Evolutionary conservation across 2,329 filamentous ascomycete species (phyloP), one percentile per base, ranked within the genome.

Genomic region (Cadophora gregata): DNA sequence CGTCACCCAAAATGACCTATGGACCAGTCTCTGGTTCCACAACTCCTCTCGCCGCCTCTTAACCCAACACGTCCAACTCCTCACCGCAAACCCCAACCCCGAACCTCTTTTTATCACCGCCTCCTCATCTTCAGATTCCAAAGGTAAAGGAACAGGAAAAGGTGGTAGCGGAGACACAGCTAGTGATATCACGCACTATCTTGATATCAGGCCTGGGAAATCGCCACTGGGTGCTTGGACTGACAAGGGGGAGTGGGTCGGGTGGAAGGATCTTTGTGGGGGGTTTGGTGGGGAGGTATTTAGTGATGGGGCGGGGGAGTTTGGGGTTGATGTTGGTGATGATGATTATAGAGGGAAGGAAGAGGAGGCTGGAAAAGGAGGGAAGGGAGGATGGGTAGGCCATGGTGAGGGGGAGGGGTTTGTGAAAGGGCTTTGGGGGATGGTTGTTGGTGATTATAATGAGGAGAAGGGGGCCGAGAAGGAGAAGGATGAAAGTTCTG

Each of bases 211-310:
- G 16, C 84, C 83, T 10, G 84, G 84, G 0, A 79, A 78, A n/a
- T 84, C 84, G 3, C n/a, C 42, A 8, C 42, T 47, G 2, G 85
- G 84, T 8, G 75, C 85, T 3, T 87, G 85, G 85, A 85, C 83
- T 0, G 81, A 80, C 14, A 51, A 31, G n/a, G 68, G 68, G 24
- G 56, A 45, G 47, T 86, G 84, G 83, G 67, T 84, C 25, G 78
- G 79, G 0, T 84, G 83, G 76, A 78, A 78, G 7, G 82, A 85
- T 27, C 78, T 85, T 5, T 85, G 82, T 33, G 75, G 77, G 14
- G 79, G 80, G 2, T 75, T 80, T 25, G 80, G 82, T 36, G 76
- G 79, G 8, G 78, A 79, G 38, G 73, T 85, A 0, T 86, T 86
- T 69, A 74, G 76, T 8, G 84, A 86, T 70, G 80, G 78, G 0